Evolutionary conservation across 2,329 filamentous ascomycete genomes (phyloP).

Genomic region (Ceratocystiopsis minuta): DNA sequence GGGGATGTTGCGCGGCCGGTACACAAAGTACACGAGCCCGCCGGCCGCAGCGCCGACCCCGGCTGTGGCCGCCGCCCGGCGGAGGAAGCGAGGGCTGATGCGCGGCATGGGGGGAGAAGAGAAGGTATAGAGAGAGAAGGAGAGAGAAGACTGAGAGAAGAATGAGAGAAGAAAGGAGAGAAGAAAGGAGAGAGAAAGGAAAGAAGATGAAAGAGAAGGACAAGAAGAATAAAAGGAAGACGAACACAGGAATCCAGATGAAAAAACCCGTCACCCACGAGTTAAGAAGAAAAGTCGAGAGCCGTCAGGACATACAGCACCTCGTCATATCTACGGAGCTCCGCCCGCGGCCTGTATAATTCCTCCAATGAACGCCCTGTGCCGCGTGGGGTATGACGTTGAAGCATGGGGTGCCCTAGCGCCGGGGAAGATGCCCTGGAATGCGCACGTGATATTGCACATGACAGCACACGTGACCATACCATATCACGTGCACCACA

Average conservation of each 20-base stretch:
- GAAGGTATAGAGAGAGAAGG: background rate
- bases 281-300: background rate
- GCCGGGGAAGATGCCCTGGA: too few relatives aligned
- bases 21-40: conserved; percentile 31
- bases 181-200: background rate
- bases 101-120: conserved; percentile 11
- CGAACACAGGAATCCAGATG: background rate
- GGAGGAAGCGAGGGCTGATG: conserved; percentile 15
- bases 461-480: too few relatives aligned
- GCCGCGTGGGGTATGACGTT: too few relatives aligned
- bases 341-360: too few relatives aligned
- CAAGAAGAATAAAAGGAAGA: too few relatives aligned
- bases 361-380: too few relatives aligned
- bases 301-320: too few relatives aligned
- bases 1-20: conserved; percentile 55
- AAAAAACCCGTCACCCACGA: too few relatives aligned
- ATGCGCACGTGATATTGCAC: too few relatives aligned
- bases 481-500: too few relatives aligned
- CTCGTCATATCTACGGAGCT: too few relatives aligned
- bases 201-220: background rate
- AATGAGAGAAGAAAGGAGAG: background rate
- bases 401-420: too few relatives aligned
- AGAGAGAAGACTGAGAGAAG: background rate
- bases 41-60: conserved; percentile 24
- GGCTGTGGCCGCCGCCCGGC: conserved; percentile 26